A percentile compares a stretch with the other conserved stretches of the same genome.
These are phyloP conservation scores for Macaranga tanarius DNA, from an alignment of 441 rosid genomes.

Conservation along the genomic window DNA sequence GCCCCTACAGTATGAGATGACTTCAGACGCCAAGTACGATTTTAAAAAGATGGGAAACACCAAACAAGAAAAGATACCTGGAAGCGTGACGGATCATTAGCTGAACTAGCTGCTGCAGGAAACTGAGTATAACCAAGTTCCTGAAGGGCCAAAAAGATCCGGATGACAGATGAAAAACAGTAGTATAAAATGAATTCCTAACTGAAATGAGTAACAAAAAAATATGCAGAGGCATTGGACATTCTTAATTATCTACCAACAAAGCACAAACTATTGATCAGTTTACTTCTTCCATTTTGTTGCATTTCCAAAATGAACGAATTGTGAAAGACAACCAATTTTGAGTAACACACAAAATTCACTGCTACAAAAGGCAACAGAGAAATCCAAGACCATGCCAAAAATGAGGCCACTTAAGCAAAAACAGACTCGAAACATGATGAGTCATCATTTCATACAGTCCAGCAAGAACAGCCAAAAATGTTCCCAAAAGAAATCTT, in stretches of 20 bases:
- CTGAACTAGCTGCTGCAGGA: slow-evolving; percentile 44
- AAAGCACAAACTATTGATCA: background rate
- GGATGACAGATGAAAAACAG: slow-evolving; percentile 4
- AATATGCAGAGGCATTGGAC: background rate
- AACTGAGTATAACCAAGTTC: slow-evolving; percentile 60
- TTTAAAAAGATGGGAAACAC: background rate
- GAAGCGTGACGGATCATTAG: slow-evolving; percentile 50
- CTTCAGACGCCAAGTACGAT: slow-evolving; percentile 17
- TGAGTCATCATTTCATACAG: background rate
- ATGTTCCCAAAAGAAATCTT: background rate
- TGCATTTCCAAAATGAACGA: background rate
- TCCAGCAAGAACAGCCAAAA: background rate
- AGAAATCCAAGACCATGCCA: background rate
- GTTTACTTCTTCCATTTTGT: background rate
- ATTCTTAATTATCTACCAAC: no score
- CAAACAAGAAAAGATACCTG: slow-evolving; percentile 41
- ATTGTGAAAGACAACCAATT: background rate
- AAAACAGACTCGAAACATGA: slow-evolving; percentile 1
- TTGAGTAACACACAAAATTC: background rate
- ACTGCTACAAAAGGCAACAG: background rate
- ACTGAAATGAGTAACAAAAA: background rate
- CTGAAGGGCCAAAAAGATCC: slow-evolving; percentile 36
- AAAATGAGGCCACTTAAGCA: background rate
- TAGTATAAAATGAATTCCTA: background rate
- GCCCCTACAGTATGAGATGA: slow-evolving; percentile 41